These are phyloP conservation scores for Aspergillus pseudoviridinutans DNA, from an alignment of 2,329 filamentous ascomycete genomes.

Conservation along the genomic window DNA sequence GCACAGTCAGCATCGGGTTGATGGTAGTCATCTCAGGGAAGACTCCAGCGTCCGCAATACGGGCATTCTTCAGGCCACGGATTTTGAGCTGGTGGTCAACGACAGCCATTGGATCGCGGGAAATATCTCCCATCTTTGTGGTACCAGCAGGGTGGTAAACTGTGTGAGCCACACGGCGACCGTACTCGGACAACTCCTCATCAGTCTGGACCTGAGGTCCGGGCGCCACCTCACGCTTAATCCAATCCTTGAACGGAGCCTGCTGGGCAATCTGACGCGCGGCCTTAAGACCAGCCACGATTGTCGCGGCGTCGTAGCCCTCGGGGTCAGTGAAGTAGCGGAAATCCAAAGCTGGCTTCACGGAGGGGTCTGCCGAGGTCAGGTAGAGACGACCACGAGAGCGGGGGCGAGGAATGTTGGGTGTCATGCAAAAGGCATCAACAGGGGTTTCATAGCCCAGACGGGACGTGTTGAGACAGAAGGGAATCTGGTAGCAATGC, in stretches of 20 bases:
- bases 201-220: constrained; percentile 70
- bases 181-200: constrained; percentile 78
- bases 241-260: constrained; percentile 75
- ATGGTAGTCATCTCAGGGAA: constrained; percentile 84
- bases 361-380: constrained; percentile 67
- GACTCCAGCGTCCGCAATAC: constrained; percentile 81
- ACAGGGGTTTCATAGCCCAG: constrained; percentile 69
- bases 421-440: constrained; percentile 89
- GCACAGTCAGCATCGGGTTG: constrained; percentile 87
- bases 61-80: constrained; percentile 65
- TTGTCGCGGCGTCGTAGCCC: constrained; percentile 77
- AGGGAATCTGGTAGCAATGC: constrained; percentile 95
- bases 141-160: constrained; percentile 89
- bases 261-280: constrained; percentile 73
- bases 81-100: constrained; percentile 74
- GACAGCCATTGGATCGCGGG: constrained; percentile 67
- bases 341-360: constrained; percentile 83
- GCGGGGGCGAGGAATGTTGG: constrained; percentile 80
- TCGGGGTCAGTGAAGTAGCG: constrained; percentile 84
- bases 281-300: constrained; percentile 71
- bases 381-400: constrained; percentile 75
- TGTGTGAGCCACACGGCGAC: constrained; percentile 74
- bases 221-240: constrained; percentile 76
- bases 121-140: constrained; percentile 80
- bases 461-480: constrained; percentile 77